A percentile compares a stretch with the other conserved stretches of the same genome.
Conservation (phyloP, 108 stramenopile genomes). For the Aurantiochytrium sp. region DNA sequence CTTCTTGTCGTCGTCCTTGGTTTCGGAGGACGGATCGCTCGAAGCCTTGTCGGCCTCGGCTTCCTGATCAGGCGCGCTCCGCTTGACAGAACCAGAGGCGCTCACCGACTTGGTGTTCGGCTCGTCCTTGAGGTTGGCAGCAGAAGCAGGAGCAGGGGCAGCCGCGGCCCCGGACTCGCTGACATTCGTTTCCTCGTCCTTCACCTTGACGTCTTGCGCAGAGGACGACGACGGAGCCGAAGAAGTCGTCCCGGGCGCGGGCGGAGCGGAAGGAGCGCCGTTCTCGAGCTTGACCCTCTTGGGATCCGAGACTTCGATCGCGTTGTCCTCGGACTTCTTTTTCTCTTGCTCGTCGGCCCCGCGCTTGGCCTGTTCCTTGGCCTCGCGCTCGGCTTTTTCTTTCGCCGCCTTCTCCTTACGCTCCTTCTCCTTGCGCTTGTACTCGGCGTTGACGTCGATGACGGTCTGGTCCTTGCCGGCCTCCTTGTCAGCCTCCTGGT, state of each 20-base stretch:
- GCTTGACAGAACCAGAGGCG: background rate
- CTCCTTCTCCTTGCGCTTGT: constrained; percentile 41
- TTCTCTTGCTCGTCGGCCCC: background rate
- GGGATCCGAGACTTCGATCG: too few species aligned
- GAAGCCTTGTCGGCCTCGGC: background rate
- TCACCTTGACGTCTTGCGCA: too few species aligned
- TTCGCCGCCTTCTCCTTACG: constrained; percentile 53
- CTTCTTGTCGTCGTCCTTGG: background rate
- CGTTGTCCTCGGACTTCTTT: background rate
- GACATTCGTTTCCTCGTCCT: too few species aligned
- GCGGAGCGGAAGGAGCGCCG: too few species aligned
- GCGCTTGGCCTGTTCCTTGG: background rate
- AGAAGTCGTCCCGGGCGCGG: too few species aligned
- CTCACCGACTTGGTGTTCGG: background rate
- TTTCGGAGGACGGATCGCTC: background rate
- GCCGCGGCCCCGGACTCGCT: too few species aligned
- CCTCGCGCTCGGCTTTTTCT: constrained; percentile 45
- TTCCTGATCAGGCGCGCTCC: background rate
- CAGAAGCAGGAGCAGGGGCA: too few species aligned
- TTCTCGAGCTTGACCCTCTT: too few species aligned
- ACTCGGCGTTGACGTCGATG: background rate
- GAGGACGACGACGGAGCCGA: too few species aligned
- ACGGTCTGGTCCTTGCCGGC: background rate
- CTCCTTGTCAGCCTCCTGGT: background rate
- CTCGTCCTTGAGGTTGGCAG: background rate